These are phyloP conservation scores for Beauveria brongniartii DNA, from an alignment of 2,329 filamentous ascomycete species.

Conservation along the genomic window DNA sequence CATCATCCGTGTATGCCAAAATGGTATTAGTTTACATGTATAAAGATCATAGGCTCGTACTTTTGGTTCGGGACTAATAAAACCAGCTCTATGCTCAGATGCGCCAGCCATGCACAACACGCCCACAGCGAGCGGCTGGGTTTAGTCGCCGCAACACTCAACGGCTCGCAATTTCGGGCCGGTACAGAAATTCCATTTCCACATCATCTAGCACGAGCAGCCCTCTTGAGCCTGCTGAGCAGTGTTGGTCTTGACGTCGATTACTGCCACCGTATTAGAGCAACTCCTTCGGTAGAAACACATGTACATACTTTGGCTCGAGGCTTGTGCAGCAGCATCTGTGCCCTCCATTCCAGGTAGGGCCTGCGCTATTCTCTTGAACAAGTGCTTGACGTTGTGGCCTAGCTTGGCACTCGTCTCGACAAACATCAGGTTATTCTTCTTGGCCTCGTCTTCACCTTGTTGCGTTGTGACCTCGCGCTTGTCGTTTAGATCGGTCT, in stretches of 20 bases:
- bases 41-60: constrained; percentile 12
- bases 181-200: neutral
- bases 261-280: constrained; percentile 52
- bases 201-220: constrained; percentile 38
- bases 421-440: constrained; percentile 97
- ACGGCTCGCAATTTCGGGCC: neutral
- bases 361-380: constrained; percentile 96
- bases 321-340: constrained; percentile 63
- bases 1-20: constrained; percentile 8
- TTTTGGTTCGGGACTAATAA: constrained; percentile 6
- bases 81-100: constrained; percentile 9
- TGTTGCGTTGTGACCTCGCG: constrained; percentile 93
- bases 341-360: constrained; percentile 95
- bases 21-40: constrained; percentile 9
- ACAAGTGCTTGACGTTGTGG: constrained; percentile 95
- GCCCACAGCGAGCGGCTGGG: neutral
- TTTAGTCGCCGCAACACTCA: neutral
- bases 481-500: constrained; percentile 98
- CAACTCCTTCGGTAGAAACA: neutral
- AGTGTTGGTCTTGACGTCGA: constrained; percentile 81
- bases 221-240: constrained; percentile 63
- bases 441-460: constrained; percentile 96
- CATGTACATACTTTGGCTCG: constrained; percentile 62
- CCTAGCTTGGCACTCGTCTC: constrained; percentile 97
- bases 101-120: constrained; percentile 3